These are phyloP conservation scores for Penicillium nucicola DNA, from an alignment of 495 filamentous ascomycete species.

Conservation along the genomic window DNA sequence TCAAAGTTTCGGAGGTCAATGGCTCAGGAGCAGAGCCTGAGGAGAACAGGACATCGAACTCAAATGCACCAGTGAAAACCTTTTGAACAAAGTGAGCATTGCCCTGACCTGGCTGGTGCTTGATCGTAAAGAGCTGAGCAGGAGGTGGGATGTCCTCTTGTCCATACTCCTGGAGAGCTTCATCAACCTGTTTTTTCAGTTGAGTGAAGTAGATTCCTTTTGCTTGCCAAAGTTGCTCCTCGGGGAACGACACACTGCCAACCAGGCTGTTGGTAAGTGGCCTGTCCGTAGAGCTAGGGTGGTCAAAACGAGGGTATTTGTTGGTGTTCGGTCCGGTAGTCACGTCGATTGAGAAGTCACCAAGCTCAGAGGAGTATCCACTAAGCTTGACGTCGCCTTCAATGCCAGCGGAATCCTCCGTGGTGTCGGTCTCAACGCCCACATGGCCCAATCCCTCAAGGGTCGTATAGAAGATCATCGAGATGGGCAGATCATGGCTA, in stretches of 20 bases:
- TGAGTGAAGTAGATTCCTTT: conserved; percentile 75
- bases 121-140: conserved; percentile 78
- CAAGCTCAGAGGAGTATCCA: conserved; percentile 70
- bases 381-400: conserved; percentile 71
- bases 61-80: conserved; percentile 67
- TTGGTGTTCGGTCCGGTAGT: conserved; percentile 65
- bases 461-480: conserved; percentile 74
- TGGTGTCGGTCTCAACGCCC: conserved; percentile 51
- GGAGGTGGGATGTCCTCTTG: conserved; percentile 72
- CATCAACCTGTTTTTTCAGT: conserved; percentile 74
- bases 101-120: conserved; percentile 63
- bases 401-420: conserved; percentile 52
- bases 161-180: conserved; percentile 64
- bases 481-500: conserved; percentile 61
- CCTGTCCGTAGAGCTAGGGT: conserved; percentile 67
- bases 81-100: conserved; percentile 92
- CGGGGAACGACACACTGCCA: conserved; percentile 62
- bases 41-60: conserved; percentile 91
- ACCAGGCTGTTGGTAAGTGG: conserved; percentile 74
- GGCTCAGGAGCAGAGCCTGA: conserved; percentile 65
- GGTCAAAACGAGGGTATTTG: conserved; percentile 56
- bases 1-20: conserved; percentile 65
- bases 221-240: conserved; percentile 77
- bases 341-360: conserved; percentile 80
- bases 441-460: conserved; percentile 75